These are phyloP conservation scores for Heracleum sosnowskyi DNA, from an alignment of 129 eudicot species.

Conservation along the genomic window DNA sequence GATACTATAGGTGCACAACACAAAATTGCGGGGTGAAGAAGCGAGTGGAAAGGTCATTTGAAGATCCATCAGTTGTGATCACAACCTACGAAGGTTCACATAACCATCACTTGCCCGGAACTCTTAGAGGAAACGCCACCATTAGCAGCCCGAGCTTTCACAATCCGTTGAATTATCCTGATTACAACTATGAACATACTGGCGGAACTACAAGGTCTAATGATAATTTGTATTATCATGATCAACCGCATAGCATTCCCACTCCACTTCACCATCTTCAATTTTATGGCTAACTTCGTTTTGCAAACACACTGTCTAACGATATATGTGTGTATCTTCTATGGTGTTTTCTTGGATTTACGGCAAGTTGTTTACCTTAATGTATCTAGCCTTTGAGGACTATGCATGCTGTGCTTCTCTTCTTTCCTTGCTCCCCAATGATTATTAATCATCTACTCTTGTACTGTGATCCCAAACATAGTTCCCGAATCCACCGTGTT, in stretches of 20 bases:
- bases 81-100: slow-evolving; percentile 93
- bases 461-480: no score
- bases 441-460: no score
- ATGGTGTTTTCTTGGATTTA: no score
- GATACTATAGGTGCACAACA: slow-evolving; percentile 92
- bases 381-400: no score
- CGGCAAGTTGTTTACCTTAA: no score
- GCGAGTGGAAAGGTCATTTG: slow-evolving; percentile 76
- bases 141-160: not conserved
- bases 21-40: slow-evolving; percentile 91
- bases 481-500: no score
- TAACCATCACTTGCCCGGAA: slow-evolving; percentile 68
- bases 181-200: slow-evolving; percentile 18
- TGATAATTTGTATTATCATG: not conserved
- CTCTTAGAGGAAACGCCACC: no score
- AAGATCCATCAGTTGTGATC: slow-evolving; percentile 79
- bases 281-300: slow-evolving; percentile 54
- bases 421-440: no score
- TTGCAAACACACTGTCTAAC: no score
- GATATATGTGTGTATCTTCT: no score
- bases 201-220: slow-evolving; percentile 10
- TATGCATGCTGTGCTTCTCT: no score
- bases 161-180: slow-evolving; percentile 17
- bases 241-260: slow-evolving; percentile 21
- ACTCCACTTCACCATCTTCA: slow-evolving; percentile 26